Evolutionary conservation across 2,329 filamentous ascomycete species (phyloP), one percentile per base, ranked within the genome.

Genomic region (Trichophyton benhamiae): DNA sequence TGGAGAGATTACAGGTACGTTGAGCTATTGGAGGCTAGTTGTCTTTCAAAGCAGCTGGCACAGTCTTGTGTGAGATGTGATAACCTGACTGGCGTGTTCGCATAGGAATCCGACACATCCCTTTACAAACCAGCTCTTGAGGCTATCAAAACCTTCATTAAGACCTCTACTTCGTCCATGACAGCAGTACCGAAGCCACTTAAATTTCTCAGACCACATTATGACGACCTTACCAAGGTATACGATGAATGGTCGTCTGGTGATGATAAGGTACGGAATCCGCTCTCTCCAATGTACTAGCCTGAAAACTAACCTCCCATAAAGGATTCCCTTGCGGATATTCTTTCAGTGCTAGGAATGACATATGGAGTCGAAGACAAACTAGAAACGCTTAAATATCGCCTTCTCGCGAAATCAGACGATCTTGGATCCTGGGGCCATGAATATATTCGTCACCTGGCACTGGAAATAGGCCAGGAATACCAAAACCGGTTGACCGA

Each of bases 111-210:
- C 67, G 88, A 97, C 77, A 82, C 83, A 67, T 86, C 85, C 63
- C 87, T 97, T 68, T 96, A 97, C 80, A 92, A 91, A 75, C 84
- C 91, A 63, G 88, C 94, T 60, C 81, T 99, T 67, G 91, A 97
- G 76, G 88, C 91, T 67, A 96, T 99, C 85, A 97, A 96, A 80
- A 90, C 87, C 71, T 95, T 90, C 72, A 99, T 99, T 81, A 97
- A 96, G 81, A 99, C 94, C 61, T 96, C 94, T 63, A 99, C 94
- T 67, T 97, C 91, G 63, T 99, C 95, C 53, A 99, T 99, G 94
- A 99, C 94, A 57, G 94, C 94, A 63, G 94, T 99, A 65, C 94
- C 95, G 25, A 99, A 99, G 78, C 94, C 94, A 38, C 83, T 99
- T 70, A 99, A 99, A 77, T 99, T 99, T 75, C 83, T 99, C 66